Conservation (phyloP, 176 grass and related monocot genomes). For the Oryza brachyantha region DNA sequence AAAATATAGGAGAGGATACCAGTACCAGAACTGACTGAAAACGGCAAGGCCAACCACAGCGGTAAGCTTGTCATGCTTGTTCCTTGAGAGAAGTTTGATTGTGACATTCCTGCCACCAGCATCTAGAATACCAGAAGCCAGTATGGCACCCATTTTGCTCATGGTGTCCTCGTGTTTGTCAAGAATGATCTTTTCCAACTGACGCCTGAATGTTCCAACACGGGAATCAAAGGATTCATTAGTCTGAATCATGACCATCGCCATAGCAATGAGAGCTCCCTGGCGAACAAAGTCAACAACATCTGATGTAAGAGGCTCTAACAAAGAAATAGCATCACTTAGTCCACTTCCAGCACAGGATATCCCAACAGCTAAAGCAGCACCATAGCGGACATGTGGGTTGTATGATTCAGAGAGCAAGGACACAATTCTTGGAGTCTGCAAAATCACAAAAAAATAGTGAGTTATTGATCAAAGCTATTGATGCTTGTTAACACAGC, state of each 20-base stretch:
- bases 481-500: not conserved
- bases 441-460: constrained; percentile 35
- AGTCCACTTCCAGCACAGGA: constrained; percentile 92
- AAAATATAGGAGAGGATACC: constrained; percentile 96
- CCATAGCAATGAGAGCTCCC: constrained; percentile 97
- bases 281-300: constrained; percentile 98
- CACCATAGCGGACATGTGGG: constrained; percentile 97
- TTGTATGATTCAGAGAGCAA: constrained; percentile 98
- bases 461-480: constrained; percentile 16
- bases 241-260: constrained; percentile 99
- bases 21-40: constrained; percentile 99
- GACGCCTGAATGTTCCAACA: constrained; percentile 92
- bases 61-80: constrained; percentile 92
- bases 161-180: constrained; percentile 99
- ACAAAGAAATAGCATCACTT: constrained; percentile 96
- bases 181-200: constrained; percentile 98
- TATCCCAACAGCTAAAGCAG: constrained; percentile 97
- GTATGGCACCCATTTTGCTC: constrained; percentile 99
- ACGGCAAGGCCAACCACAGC: constrained; percentile 90
- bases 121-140: constrained; percentile 97
- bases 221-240: constrained; percentile 92
- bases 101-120: constrained; percentile 98
- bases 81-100: constrained; percentile 89
- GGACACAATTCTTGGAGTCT: constrained; percentile 99
- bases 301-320: constrained; percentile 98